These are phyloP conservation scores for Myxozyma lipomycoides DNA, from an alignment of 805 yeast species.

Conservation along the genomic window DNA sequence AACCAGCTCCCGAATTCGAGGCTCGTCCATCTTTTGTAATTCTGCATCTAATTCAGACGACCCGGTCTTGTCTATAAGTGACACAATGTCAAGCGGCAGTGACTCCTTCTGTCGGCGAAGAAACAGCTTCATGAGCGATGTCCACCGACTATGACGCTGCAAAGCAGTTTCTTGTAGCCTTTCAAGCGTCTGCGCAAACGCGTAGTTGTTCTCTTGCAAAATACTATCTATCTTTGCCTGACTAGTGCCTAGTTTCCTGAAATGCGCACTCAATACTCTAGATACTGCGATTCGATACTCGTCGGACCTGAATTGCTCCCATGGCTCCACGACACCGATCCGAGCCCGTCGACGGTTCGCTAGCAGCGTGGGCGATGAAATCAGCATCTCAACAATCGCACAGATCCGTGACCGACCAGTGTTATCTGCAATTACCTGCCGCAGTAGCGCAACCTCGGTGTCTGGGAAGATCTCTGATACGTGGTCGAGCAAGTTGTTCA, in stretches of 20 bases:
- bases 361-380: constrained; percentile 15
- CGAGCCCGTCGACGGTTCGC: constrained; percentile 12
- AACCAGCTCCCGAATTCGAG: constrained; percentile 1
- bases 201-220: constrained; percentile 16
- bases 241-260: constrained; percentile 6
- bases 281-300: constrained; percentile 20
- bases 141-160: constrained; percentile 13
- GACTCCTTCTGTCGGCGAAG: background rate
- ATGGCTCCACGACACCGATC: constrained; percentile 7
- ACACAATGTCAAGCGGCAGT: constrained; percentile 3
- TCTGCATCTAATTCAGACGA: constrained; percentile 22
- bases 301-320: constrained; percentile 22
- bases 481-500: constrained; percentile 15
- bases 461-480: constrained; percentile 23
- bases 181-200: constrained; percentile 15
- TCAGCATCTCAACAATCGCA: constrained; percentile 19
- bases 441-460: constrained; percentile 20
- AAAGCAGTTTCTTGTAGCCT: constrained; percentile 12
- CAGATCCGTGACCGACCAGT: constrained; percentile 24
- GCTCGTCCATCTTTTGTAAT: constrained; percentile 5
- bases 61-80: constrained; percentile 9
- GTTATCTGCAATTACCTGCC: constrained; percentile 16
- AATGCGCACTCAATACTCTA: constrained; percentile 8
- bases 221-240: constrained; percentile 14
- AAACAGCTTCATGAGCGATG: constrained; percentile 8